These are phyloP conservation scores for Mallotus japonicus DNA, from an alignment of 441 rosid genomes.

Conservation along the genomic window DNA sequence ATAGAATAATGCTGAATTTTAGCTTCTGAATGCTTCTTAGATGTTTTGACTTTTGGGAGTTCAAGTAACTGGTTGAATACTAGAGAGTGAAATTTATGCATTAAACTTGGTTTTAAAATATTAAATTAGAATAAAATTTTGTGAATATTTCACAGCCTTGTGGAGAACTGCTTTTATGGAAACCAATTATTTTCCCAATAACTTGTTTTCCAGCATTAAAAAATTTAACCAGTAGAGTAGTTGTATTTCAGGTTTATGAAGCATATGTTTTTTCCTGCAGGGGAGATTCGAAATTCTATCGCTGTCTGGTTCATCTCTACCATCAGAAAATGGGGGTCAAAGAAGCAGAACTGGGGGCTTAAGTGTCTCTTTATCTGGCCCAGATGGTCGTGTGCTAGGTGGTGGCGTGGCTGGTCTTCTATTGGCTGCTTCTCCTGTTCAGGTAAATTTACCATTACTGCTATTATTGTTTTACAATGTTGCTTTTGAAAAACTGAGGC, in stretches of 20 bases:
- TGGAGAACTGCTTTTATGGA: not conserved
- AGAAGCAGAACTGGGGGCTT: conserved; percentile 55
- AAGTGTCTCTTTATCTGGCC: conserved; percentile 50
- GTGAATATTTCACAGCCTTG: not conserved
- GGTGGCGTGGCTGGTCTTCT: conserved; percentile 59
- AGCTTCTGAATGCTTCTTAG: not conserved
- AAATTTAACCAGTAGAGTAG: not conserved
- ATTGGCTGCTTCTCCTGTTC: conserved; percentile 52
- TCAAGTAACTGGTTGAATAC: not conserved
- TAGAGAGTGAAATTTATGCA: not conserved
- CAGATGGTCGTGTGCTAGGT: conserved; percentile 59
- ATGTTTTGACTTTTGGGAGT: not conserved
- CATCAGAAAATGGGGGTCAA: conserved; percentile 40
- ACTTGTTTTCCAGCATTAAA: too few species aligned
- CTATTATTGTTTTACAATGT: not conserved
- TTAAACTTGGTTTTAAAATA: not conserved
- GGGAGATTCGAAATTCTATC: conserved; percentile 62
- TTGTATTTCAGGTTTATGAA: not conserved
- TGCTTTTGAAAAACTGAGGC: not conserved
- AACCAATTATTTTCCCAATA: not conserved
- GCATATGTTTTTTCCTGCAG: conserved; percentile 29
- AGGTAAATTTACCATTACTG: conserved; percentile 30
- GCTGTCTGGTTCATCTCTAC: conserved; percentile 50
- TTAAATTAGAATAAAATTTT: not conserved
- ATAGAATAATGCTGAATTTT: not conserved